Conservation (phyloP, 1,284 basidiomycete species). For the Phellinidium pouzarii region DNA sequence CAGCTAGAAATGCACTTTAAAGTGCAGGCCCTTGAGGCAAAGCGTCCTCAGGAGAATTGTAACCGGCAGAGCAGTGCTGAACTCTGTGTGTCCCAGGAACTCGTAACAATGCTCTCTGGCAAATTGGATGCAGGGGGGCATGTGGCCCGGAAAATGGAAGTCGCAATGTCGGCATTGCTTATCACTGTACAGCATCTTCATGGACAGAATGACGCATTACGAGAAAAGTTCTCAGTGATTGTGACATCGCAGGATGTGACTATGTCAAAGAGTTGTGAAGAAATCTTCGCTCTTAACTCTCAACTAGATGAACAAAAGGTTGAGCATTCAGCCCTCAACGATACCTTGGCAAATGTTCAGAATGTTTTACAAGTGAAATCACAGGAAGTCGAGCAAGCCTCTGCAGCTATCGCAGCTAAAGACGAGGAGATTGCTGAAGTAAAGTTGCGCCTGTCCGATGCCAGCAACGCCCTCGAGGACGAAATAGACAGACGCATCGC, state of each 20-base stretch:
- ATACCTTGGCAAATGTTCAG: neutral
- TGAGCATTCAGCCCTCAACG: neutral
- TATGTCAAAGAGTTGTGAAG: neutral
- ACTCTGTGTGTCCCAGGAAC: neutral
- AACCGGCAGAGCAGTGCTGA: conserved; percentile 18
- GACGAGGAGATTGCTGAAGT: conserved; percentile 13
- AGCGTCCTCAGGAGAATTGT: conserved; percentile 29
- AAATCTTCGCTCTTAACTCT: neutral
- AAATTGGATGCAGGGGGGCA: neutral
- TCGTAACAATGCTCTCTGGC: neutral
- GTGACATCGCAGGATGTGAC: neutral
- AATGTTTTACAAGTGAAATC: neutral
- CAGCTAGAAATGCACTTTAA: conserved; percentile 66
- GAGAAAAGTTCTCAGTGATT: neutral
- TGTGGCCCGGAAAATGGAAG: neutral
- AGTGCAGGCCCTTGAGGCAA: conserved; percentile 51
- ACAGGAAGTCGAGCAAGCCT: neutral
- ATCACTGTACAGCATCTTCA: conserved; percentile 11
- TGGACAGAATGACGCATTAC: neutral
- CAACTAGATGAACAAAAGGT: neutral
- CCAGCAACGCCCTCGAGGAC: neutral
- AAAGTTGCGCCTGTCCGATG: conserved; percentile 9
- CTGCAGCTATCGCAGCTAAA: neutral
- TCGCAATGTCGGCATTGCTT: neutral
- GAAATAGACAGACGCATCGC: conserved; percentile 9